These are phyloP conservation scores for Acacia confusa DNA, from an alignment of 306 rosid genomes.

Conservation along the genomic window DNA sequence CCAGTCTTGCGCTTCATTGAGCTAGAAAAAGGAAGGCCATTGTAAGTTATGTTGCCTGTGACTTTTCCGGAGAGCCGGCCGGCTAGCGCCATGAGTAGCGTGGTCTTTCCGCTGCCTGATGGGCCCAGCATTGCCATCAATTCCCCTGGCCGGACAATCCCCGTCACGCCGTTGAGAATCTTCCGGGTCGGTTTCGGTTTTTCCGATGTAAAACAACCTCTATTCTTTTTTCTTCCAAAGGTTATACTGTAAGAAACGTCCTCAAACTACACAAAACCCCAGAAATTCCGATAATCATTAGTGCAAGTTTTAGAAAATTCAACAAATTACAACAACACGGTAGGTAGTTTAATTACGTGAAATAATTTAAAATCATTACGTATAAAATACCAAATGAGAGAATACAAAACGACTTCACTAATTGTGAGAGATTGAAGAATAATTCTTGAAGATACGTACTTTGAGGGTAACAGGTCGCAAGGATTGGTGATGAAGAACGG, in stretches of 20 bases:
- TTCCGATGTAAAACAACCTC: constrained; percentile 38
- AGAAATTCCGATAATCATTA: not conserved
- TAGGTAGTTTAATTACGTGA: not conserved
- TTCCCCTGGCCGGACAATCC: constrained; percentile 73
- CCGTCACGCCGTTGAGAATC: constrained; percentile 59
- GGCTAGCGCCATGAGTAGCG: constrained; percentile 67
- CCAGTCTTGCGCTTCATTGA: constrained; percentile 64
- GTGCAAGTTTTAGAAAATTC: not conserved
- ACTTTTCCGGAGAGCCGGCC: constrained; percentile 64
- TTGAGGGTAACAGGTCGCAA: constrained; percentile 66
- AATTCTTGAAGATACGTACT: constrained; percentile 31
- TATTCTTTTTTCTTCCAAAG: constrained; percentile 25
- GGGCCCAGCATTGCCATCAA: constrained; percentile 87
- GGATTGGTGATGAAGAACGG: constrained; percentile 58
- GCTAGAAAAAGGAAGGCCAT: constrained; percentile 51
- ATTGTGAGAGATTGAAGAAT: not conserved
- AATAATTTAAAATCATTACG: not conserved
- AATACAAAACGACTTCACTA: not conserved
- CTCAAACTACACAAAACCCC: constrained; percentile 55
- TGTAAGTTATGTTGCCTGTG: constrained; percentile 72
- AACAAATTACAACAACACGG: not conserved
- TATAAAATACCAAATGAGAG: not conserved
- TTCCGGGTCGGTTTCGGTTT: constrained; percentile 46
- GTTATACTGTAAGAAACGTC: constrained; percentile 61
- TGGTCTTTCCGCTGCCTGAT: constrained; percentile 91